Evolutionary conservation across 2,329 filamentous ascomycete species (phyloP).

Genomic region (Plenodomus biglobosus): DNA sequence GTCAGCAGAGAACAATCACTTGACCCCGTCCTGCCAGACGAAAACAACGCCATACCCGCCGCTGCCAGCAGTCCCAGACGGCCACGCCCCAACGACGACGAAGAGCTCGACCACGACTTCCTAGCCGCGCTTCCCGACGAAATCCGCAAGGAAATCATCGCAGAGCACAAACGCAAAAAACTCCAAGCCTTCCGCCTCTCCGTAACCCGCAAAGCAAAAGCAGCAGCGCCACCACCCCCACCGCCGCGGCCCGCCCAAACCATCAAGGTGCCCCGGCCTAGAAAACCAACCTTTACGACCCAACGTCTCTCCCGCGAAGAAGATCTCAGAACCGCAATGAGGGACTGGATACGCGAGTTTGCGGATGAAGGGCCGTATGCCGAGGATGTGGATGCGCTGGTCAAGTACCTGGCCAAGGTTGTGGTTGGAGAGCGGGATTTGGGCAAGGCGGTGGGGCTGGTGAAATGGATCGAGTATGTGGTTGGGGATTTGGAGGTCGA

Average conservation of each 20-base stretch:
- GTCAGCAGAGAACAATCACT: constrained; percentile 15
- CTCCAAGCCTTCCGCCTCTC: constrained; percentile 31
- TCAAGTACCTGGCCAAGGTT: constrained; percentile 70
- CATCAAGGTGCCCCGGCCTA: constrained; percentile 52
- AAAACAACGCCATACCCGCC: constrained; percentile 23
- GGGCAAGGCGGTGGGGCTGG: constrained; percentile 69
- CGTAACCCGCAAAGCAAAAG: constrained; percentile 30
- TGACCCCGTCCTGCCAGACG: constrained; percentile 22
- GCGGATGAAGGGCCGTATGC: constrained; percentile 72
- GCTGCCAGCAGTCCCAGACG: background rate
- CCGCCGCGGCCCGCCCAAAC: constrained; percentile 23
- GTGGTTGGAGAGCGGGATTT: constrained; percentile 76
- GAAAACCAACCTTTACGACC: constrained; percentile 64
- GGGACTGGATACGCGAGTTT: constrained; percentile 75
- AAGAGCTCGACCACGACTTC: constrained; percentile 59
- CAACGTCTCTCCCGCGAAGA: constrained; percentile 55
- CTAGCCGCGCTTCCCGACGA: constrained; percentile 82
- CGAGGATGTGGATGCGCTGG: constrained; percentile 75
- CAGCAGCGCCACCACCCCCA: background rate
- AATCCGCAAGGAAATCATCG: constrained; percentile 64
- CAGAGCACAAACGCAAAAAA: constrained; percentile 60
- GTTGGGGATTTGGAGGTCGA: constrained; percentile 28
- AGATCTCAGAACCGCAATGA: constrained; percentile 74
- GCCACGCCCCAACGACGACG: constrained; percentile 16
- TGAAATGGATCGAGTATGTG: constrained; percentile 62